phyloP scores from a whole-genome alignment of 352 stramenopile species.

The Phytophthora podocarpi region DNA sequence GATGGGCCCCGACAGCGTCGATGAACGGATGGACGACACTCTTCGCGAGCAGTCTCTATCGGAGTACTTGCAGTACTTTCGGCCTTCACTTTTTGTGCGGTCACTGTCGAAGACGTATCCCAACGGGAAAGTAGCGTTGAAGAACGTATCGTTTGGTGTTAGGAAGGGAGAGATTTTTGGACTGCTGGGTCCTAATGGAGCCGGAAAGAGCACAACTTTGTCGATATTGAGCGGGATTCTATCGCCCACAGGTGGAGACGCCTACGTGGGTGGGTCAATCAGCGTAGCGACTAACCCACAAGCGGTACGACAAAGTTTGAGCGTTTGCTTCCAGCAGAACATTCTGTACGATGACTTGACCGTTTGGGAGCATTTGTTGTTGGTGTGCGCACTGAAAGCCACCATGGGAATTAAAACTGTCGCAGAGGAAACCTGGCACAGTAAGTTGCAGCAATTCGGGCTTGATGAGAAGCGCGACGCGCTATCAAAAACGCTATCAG shows the following conservation, averaged over 20 bases:
- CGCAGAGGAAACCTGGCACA: slow-evolving; percentile 47
- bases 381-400: slow-evolving; percentile 73
- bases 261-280: slow-evolving; percentile 55
- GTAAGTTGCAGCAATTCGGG: slow-evolving; percentile 70
- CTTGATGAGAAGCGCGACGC: slow-evolving; percentile 72
- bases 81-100: slow-evolving; percentile 62
- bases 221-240: slow-evolving; percentile 95
- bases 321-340: slow-evolving; percentile 88
- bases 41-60: slow-evolving; percentile 64
- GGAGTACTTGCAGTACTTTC: slow-evolving; percentile 63
- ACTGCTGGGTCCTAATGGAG: slow-evolving; percentile 93
- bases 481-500: slow-evolving; percentile 69
- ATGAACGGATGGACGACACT: slow-evolving; percentile 56
- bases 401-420: slow-evolving; percentile 60
- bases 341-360: slow-evolving; percentile 79
- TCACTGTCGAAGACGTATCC: slow-evolving; percentile 70
- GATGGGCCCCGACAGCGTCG: slow-evolving; percentile 22
- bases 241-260: slow-evolving; percentile 71
- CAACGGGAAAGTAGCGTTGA: slow-evolving; percentile 80
- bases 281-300: slow-evolving; percentile 56
- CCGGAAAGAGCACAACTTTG: slow-evolving; percentile 96
- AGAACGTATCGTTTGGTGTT: slow-evolving; percentile 88
- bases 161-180: slow-evolving; percentile 93
- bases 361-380: slow-evolving; percentile 72
- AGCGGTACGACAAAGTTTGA: slow-evolving; percentile 70